Base-by-base conservation (phyloP, 441 rosid species). In the Populus tomentosa region DNA sequence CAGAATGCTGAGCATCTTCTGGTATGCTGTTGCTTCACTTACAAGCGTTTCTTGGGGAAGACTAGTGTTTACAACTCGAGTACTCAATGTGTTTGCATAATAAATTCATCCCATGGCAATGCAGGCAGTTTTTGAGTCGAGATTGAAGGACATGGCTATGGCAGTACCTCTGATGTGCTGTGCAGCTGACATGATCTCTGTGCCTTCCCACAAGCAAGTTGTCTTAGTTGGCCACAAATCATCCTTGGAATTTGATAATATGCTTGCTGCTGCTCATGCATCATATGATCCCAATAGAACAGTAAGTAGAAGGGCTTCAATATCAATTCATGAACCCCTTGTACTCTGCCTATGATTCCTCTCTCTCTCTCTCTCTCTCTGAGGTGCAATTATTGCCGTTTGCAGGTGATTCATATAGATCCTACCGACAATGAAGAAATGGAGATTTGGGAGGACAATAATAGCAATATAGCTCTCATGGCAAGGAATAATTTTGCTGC, bases 101-200 rank as follows among this genome's bases (percentile, higher is more conserved):
- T 30, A 50, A 24, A 18, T 53, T 50, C 46, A 59, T 59, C 32
- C 35, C 59, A 8, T 18, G 65, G 61, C 53, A 26, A 28, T 76
- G 76, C 85, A 93, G 97, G 95, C 96, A 0, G 97, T 93, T 42
- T 93, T 93, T 23, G 91, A 89, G 84, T 75, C 84, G 6, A 89
- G 97, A 87, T 82, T 93, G 70, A 92, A 84, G 77, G 98, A 93
- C 66, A 69, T 83, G 87, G 91, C 99, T 2, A 86, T 92, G 87
- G 97, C 98, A 7, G 95, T 93, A 82, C 99, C 97, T 0, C 85
- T 92, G 80, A 91, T 92, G 99, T 95, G 97, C 79, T 91, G 94
- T 79, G 98, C 91, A 0, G 97, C 95, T 1, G 97, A 89, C 69
- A 91, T 92, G 92, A 77, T 89, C 75, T 75, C 88, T 0, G 72